A percentile compares a stretch with the other conserved stretches of the same genome.
Evolutionary conservation across 192 early-diverging fungal genomes (phyloP).

Genomic region (Coemansia interrupta): DNA sequence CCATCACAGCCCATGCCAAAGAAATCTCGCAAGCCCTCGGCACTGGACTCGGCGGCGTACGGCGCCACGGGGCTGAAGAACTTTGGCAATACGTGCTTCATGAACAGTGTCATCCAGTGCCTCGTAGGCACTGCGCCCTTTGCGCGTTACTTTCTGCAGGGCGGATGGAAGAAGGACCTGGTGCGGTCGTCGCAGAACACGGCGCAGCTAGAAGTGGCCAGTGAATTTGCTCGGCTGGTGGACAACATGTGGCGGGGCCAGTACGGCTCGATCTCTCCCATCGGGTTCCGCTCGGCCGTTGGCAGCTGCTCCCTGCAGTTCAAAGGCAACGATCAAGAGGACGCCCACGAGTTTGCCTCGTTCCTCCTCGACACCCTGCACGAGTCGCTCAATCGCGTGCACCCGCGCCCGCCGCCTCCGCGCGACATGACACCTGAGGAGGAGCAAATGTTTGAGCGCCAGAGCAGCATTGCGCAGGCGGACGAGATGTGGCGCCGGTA

Average conservation of each 20-base stretch:
- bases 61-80: constrained; percentile 74
- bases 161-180: constrained; percentile 45
- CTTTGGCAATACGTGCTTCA: constrained; percentile 82
- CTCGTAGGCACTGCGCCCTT: constrained; percentile 68
- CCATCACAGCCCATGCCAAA: neutral
- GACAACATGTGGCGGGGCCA: constrained; percentile 79
- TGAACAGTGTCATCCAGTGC: constrained; percentile 82
- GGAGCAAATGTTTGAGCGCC: constrained; percentile 62
- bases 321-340: constrained; percentile 87
- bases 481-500: constrained; percentile 74
- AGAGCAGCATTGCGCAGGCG: constrained; percentile 62
- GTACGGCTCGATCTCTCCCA: constrained; percentile 73
- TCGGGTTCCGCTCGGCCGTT: constrained; percentile 71
- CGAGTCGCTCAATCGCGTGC: constrained; percentile 82
- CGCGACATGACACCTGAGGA: constrained; percentile 43
- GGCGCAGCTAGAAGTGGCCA: constrained; percentile 68
- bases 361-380: constrained; percentile 89
- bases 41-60: constrained; percentile 49
- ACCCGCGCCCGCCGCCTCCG: constrained; percentile 43
- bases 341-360: constrained; percentile 92
- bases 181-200: constrained; percentile 52
- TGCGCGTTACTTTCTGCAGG: constrained; percentile 68
- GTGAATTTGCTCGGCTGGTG: constrained; percentile 75
- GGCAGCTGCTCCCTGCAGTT: constrained; percentile 78
- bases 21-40: constrained; percentile 6